Percentiles rank a stretch among this genome's conserved stretches.
These are phyloP conservation scores for Pythium rishiriense DNA, from an alignment of 352 stramenopile species.

Conservation along the genomic window DNA sequence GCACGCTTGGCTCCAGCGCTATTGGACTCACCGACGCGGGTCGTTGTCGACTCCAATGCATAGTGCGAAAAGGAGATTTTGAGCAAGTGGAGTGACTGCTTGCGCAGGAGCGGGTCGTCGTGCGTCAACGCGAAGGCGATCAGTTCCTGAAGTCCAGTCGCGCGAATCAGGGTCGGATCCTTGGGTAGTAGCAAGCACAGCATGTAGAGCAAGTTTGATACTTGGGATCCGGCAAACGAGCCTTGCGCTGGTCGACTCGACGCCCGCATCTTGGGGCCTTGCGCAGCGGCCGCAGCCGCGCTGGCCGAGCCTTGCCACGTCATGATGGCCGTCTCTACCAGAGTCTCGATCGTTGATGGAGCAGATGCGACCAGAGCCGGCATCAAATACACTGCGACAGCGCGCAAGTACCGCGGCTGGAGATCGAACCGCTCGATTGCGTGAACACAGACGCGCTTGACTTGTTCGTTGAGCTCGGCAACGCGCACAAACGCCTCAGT, in stretches of 20 bases:
- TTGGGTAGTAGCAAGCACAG: slow-evolving; percentile 59
- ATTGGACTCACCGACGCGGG: slow-evolving; percentile 2
- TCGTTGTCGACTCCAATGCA: slow-evolving; percentile 20
- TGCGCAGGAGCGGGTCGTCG: slow-evolving; percentile 57
- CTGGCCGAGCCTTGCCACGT: slow-evolving; percentile 25
- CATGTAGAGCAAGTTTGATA: slow-evolving; percentile 62
- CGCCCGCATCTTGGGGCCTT: slow-evolving; percentile 12
- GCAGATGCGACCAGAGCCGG: slow-evolving; percentile 35
- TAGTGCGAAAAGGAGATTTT: slow-evolving; percentile 67
- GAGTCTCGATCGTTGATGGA: slow-evolving; percentile 13
- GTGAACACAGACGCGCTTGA: slow-evolving; percentile 37
- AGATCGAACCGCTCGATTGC: slow-evolving; percentile 42
- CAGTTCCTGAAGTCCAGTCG: slow-evolving; percentile 44
- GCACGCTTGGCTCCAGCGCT: not conserved
- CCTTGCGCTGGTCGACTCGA: slow-evolving; percentile 17
- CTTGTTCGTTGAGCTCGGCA: slow-evolving; percentile 9
- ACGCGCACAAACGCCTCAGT: slow-evolving; percentile 24
- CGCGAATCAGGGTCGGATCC: slow-evolving; percentile 41
- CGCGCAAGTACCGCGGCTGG: slow-evolving; percentile 46
- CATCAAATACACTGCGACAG: slow-evolving; percentile 48
- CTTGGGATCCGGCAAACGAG: slow-evolving; percentile 15
- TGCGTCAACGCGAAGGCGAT: slow-evolving; percentile 53
- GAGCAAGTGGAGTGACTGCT: slow-evolving; percentile 69
- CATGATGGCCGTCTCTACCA: slow-evolving; percentile 18
- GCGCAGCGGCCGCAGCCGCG: not conserved